Evolutionary conservation across 2,329 filamentous ascomycete species (phyloP), one percentile per base, ranked within the genome.

Genomic region (Cladosporium sp.): DNA sequence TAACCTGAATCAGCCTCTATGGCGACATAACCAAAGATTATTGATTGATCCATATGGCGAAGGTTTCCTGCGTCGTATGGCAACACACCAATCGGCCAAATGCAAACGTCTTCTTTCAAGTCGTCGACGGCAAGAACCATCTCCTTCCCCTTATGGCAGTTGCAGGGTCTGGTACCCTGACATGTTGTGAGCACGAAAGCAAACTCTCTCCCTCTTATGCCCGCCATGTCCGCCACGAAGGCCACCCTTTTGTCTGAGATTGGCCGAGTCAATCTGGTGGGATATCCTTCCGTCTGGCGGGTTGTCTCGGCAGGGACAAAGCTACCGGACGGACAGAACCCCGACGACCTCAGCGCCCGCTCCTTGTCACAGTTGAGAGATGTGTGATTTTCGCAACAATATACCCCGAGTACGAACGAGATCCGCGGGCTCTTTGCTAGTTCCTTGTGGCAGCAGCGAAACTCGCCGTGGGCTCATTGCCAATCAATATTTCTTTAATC

Each of bases 281-380:
- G 32, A n/a, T n/a, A 35, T 35, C 22, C 22, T 27, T 9, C 22
- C 4, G 22, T 5, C 29, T 15, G 3, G 43, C 22, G 43, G 36
- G 36, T n/a, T 39, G 45, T 48, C 45, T 48, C 45, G 45, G 45
- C 45, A 48, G 45, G 45, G 45, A 13, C 38, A 7, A 40, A 40
- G 38, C 12, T 40, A 40, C 38, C 38, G n/a, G n/a, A 35, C 22
- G 22, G 22, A 27, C 22, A 5, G 5, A 27, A 9, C 22, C 5
- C 22, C 22, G 22, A 27, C 5, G 22, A 27, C 22, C 9, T 27
- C 22, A 27, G 22, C 9, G 22, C 9, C 22, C 4, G 22, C 4
- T 27, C 4, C 9, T 5, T 4, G 22, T 27, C 9, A 27, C 22
- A 27, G 4, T 27, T 9, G 9, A 27, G 5, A 27, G 22, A 27